Evolutionary conservation across 2,329 filamentous ascomycete species (phyloP).

Genomic region (Ophiocordyceps robertsii): DNA sequence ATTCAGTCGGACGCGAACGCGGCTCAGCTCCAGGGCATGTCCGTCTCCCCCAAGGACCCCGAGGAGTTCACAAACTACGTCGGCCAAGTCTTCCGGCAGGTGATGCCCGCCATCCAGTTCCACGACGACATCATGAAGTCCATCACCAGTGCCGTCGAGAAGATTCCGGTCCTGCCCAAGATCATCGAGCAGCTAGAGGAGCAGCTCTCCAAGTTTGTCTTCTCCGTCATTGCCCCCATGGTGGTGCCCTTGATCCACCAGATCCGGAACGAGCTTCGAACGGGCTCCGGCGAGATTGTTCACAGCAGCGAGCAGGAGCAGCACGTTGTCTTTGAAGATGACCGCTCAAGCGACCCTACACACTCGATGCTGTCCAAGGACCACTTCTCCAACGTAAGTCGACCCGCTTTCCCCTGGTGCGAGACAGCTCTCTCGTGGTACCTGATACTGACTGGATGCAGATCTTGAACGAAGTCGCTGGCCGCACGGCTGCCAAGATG

Average conservation of each 20-base stretch:
- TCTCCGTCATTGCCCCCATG: slow-evolving; percentile 81
- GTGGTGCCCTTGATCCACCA: slow-evolving; percentile 75
- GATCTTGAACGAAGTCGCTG: slow-evolving; percentile 78
- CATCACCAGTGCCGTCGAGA: slow-evolving; percentile 67
- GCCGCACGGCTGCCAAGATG: slow-evolving; percentile 65
- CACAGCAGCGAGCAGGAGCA: slow-evolving; percentile 73
- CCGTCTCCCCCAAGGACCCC: slow-evolving; percentile 63
- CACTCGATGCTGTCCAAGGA: slow-evolving; percentile 96
- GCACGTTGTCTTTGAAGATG: slow-evolving; percentile 73
- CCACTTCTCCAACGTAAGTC: slow-evolving; percentile 69
- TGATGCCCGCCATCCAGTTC: slow-evolving; percentile 83
- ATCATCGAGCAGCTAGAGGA: slow-evolving; percentile 78
- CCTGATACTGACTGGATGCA: slow-evolving; percentile 11
- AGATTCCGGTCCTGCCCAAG: slow-evolving; percentile 74
- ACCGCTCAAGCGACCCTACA: slow-evolving; percentile 66
- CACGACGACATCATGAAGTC: slow-evolving; percentile 77
- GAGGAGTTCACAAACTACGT: slow-evolving; percentile 76
- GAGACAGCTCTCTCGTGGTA: not conserved
- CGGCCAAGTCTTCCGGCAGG: slow-evolving; percentile 57
- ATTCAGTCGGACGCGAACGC: slow-evolving; percentile 63
- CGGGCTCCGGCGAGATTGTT: slow-evolving; percentile 78
- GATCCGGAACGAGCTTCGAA: slow-evolving; percentile 75
- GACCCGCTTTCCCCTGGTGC: too few species aligned
- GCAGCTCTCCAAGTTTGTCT: slow-evolving; percentile 79
- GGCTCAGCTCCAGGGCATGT: slow-evolving; percentile 62